Evolutionary conservation across 2,329 filamentous ascomycete genomes (phyloP).

Genomic region (Parafenestella ontariensis): DNA sequence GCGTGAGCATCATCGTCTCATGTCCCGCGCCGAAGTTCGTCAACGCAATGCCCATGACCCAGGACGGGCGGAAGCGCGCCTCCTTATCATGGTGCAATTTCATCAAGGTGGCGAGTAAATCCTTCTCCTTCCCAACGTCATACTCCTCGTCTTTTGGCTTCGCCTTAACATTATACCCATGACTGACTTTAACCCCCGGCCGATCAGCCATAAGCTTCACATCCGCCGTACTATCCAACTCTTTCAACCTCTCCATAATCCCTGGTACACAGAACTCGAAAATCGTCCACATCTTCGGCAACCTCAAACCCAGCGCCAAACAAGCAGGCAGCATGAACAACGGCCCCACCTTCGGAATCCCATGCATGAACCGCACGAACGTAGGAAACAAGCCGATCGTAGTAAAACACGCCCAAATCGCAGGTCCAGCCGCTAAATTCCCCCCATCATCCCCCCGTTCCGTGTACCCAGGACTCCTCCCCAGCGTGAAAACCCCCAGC

Average conservation of each 20-base stretch:
- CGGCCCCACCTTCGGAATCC: constrained; percentile 1
- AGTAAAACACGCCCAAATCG: constrained; percentile 6
- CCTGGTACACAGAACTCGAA: constrained; percentile 1
- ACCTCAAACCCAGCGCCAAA: not conserved
- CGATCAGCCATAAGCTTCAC: not conserved
- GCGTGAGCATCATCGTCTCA: constrained; percentile 9
- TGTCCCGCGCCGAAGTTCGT: constrained; percentile 16
- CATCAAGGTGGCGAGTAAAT: constrained; percentile 11
- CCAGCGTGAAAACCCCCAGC: not conserved
- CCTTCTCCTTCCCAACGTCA: constrained; percentile 1
- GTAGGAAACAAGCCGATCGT: constrained; percentile 2
- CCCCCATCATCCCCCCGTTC: constrained; percentile 4
- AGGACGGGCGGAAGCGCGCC: constrained; percentile 1
- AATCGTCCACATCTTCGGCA: not conserved
- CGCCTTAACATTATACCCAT: not conserved
- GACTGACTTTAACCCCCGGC: not conserved
- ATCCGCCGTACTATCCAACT: not conserved
- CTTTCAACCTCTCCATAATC: not conserved
- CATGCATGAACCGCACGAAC: not conserved
- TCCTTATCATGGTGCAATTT: constrained; percentile 2
- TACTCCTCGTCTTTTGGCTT: not conserved
- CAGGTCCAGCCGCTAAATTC: not conserved
- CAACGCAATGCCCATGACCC: constrained; percentile 10
- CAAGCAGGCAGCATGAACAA: not conserved
- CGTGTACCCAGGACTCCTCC: constrained; percentile 3